phyloP scores from a whole-genome alignment of 805 yeast species.

The Tetrapisispora iriomotensis region DNA sequence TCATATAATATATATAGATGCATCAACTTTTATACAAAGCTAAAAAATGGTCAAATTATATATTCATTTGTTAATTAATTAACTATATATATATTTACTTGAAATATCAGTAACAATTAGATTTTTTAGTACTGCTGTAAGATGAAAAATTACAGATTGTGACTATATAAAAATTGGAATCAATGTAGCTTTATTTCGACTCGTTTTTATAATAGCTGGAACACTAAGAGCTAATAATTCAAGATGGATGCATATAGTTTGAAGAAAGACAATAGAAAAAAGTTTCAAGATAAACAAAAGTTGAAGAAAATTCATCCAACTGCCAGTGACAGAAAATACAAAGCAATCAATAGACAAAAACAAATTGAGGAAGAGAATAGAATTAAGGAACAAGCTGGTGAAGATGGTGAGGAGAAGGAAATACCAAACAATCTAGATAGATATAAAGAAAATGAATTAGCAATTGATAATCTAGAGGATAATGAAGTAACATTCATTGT shows the following conservation, averaged over 20 bases:
- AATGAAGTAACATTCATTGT: conserved; percentile 9
- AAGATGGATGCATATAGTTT: conserved; percentile 15
- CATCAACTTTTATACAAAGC: too few relatives aligned
- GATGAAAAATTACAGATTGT: too few relatives aligned
- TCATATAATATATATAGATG: too few relatives aligned
- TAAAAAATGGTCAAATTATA: too few relatives aligned
- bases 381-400: conserved; percentile 10
- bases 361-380: conserved; percentile 13
- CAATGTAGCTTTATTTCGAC: too few relatives aligned
- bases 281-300: conserved; percentile 33
- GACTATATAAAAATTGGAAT: too few relatives aligned
- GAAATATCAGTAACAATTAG: too few relatives aligned
- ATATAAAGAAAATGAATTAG: conserved; percentile 12
- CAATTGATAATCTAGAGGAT: conserved; percentile 5
- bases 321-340: conserved; percentile 31
- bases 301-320: conserved; percentile 32
- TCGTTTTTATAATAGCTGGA: too few relatives aligned
- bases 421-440: conserved; percentile 16
- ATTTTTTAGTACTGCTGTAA: too few relatives aligned
- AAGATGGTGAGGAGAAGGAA: conserved; percentile 10
- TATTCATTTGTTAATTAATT: too few relatives aligned
- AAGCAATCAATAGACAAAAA: conserved; percentile 14
- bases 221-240: background rate
- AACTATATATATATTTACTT: too few relatives aligned
- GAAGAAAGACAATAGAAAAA: conserved; percentile 34